Evolutionary conservation across 345 rosid genomes (phyloP).

Genomic region (Boechera retrofracta): DNA sequence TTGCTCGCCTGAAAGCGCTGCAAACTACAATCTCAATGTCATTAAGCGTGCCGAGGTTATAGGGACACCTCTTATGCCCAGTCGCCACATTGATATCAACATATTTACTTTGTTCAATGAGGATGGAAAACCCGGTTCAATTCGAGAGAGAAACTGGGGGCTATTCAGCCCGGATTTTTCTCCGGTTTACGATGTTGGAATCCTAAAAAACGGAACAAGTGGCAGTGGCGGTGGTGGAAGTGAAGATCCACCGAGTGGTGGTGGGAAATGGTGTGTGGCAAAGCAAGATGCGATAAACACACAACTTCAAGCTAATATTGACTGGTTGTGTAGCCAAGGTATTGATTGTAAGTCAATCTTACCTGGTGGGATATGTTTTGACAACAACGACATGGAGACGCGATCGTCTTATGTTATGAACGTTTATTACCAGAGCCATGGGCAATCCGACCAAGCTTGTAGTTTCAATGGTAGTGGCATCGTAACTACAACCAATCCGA

Average conservation of each 20-base stretch:
- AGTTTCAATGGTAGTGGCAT: constrained; percentile 69
- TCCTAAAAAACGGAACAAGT: constrained; percentile 29
- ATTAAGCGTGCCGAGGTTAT: constrained; percentile 4
- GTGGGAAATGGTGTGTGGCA: constrained; percentile 77
- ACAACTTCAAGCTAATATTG: constrained; percentile 62
- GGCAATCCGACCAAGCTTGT: constrained; percentile 57
- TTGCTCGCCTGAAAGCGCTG: constrained; percentile 15
- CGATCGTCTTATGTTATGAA: constrained; percentile 79
- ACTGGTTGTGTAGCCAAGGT: constrained; percentile 78
- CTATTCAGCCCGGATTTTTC: constrained; percentile 66
- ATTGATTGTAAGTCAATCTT: constrained; percentile 80
- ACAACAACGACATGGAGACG: constrained; percentile 59
- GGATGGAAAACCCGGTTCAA: constrained; percentile 68
- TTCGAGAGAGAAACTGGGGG: constrained; percentile 75
- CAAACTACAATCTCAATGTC: constrained; percentile 16
- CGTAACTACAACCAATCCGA: constrained; percentile 56
- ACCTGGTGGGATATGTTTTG: constrained; percentile 58
- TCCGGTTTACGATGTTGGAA: constrained; percentile 59
- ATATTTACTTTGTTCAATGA: constrained; percentile 83
- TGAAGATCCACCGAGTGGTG: constrained; percentile 12
- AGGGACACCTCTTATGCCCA: constrained; percentile 38
- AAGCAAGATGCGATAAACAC: constrained; percentile 43
- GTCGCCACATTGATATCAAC: constrained; percentile 59
- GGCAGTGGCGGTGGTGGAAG: constrained; percentile 23
- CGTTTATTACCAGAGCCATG: constrained; percentile 73